Percentiles rank a stretch among this genome's conserved stretches.
phyloP scores from a whole-genome alignment of 257 asterid genomes.

The Jasminum sambac region DNA sequence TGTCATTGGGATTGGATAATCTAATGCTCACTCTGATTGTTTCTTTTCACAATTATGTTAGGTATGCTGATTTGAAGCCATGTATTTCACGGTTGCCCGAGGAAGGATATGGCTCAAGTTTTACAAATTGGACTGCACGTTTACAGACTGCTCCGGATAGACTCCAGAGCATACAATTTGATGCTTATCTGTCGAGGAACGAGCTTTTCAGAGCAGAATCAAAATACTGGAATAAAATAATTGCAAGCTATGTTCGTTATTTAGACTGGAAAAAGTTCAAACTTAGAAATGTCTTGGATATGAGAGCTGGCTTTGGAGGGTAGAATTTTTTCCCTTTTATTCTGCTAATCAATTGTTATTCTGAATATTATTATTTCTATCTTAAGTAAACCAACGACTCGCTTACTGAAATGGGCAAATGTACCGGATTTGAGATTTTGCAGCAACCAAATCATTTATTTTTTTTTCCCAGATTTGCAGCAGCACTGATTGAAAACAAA shows the following conservation, averaged over 20 bases:
- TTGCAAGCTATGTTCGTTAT: constrained; percentile 61
- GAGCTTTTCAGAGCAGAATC: constrained; percentile 83
- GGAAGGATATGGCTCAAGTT: constrained; percentile 71
- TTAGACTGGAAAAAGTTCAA: constrained; percentile 63
- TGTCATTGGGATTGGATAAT: neutral
- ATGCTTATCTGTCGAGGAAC: constrained; percentile 74
- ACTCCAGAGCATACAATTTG: constrained; percentile 83
- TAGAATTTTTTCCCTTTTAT: constrained; percentile 30
- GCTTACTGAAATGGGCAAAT: too few species aligned
- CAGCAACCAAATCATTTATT: constrained; percentile 22
- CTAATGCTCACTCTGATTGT: constrained; percentile 15
- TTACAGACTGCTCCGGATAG: constrained; percentile 84
- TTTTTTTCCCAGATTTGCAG: constrained; percentile 67
- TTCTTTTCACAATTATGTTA: constrained; percentile 33
- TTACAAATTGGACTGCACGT: constrained; percentile 85
- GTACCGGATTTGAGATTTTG: neutral
- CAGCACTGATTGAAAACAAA: constrained; percentile 69
- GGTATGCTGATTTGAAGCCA: constrained; percentile 85
- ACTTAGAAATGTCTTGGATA: constrained; percentile 89
- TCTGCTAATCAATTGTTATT: constrained; percentile 1
- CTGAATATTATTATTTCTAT: too few species aligned
- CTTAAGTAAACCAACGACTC: too few species aligned
- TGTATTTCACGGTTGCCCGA: constrained; percentile 81
- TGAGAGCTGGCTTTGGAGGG: constrained; percentile 99
- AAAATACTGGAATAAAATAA: constrained; percentile 78